These are phyloP conservation scores for Mrakia blollopis DNA, from an alignment of 768 basidiomycete genomes.

Conservation along the genomic window DNA sequence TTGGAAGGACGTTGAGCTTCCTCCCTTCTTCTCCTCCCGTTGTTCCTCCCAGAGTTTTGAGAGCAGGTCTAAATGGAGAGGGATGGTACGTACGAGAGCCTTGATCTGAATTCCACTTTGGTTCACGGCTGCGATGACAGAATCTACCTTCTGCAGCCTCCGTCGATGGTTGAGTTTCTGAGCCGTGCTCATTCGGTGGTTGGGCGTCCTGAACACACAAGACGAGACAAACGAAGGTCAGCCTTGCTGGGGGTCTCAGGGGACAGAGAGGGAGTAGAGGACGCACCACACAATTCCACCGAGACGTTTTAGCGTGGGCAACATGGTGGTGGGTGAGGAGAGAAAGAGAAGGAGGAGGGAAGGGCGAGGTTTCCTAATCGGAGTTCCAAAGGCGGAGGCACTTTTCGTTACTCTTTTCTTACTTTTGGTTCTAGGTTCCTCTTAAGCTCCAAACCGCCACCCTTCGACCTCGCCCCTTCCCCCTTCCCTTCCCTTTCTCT, in stretches of 20 bases:
- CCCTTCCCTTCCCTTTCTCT: background rate
- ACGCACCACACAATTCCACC: constrained; percentile 23
- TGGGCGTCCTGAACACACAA: constrained; percentile 18
- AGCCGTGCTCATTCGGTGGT: constrained; percentile 89
- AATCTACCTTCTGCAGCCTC: constrained; percentile 85
- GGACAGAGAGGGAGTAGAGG: background rate
- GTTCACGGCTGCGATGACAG: constrained; percentile 81
- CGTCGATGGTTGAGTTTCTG: constrained; percentile 87
- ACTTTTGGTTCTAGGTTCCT: background rate
- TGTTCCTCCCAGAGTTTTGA: background rate
- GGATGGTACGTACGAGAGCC: constrained; percentile 59
- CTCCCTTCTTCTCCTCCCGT: background rate
- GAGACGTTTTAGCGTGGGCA: constrained; percentile 17
- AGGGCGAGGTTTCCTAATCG: background rate
- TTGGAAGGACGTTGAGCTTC: background rate
- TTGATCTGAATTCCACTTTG: constrained; percentile 72
- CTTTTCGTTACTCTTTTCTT: background rate
- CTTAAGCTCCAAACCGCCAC: constrained; percentile 26
- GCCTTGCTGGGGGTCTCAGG: background rate
- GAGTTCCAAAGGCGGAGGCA: background rate
- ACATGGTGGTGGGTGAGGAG: constrained; percentile 14
- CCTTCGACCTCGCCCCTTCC: constrained; percentile 29
- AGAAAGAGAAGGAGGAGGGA: background rate
- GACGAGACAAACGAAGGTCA: background rate
- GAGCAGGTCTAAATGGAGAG: background rate